phyloP scores from a whole-genome alignment of 768 basidiomycete genomes.

The Pholiota microspora region DNA sequence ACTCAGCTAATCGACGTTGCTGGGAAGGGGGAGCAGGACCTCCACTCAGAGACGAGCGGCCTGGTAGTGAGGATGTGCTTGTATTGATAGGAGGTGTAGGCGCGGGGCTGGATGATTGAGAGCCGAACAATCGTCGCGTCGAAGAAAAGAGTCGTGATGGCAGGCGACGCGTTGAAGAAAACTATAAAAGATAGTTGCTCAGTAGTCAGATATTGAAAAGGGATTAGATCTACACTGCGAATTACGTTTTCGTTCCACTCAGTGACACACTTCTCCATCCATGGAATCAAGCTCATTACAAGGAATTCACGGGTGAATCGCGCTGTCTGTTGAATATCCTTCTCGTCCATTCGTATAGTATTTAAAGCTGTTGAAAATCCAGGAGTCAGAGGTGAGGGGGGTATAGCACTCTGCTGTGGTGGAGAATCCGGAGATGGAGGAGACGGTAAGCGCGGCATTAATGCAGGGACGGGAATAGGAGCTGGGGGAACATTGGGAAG shows the following conservation, averaged over 20 bases:
- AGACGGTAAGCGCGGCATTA: constrained; percentile 66
- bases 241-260: constrained; percentile 87
- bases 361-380: constrained; percentile 28
- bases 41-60: constrained; percentile 33
- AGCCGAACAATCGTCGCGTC: constrained; percentile 80
- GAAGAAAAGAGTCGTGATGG: constrained; percentile 86
- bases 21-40: constrained; percentile 51
- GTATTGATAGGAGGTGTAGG: constrained; percentile 36
- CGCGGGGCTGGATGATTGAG: constrained; percentile 49
- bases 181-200: constrained; percentile 36
- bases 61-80: constrained; percentile 39
- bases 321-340: constrained; percentile 72
- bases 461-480: constrained; percentile 64
- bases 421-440: constrained; percentile 36
- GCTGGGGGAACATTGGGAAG: constrained; percentile 63
- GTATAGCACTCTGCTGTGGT: constrained; percentile 15
- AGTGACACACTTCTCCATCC: constrained; percentile 93
- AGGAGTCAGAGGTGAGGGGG: constrained; percentile 18
- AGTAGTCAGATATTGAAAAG: background rate
- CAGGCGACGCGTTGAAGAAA: constrained; percentile 73
- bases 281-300: constrained; percentile 86
- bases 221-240: background rate
- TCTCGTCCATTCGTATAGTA: constrained; percentile 57
- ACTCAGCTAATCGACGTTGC: constrained; percentile 90
- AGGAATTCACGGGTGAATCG: constrained; percentile 86